Conservation (phyloP, 73 alveolate species). For the Paramecium caudatum region DNA sequence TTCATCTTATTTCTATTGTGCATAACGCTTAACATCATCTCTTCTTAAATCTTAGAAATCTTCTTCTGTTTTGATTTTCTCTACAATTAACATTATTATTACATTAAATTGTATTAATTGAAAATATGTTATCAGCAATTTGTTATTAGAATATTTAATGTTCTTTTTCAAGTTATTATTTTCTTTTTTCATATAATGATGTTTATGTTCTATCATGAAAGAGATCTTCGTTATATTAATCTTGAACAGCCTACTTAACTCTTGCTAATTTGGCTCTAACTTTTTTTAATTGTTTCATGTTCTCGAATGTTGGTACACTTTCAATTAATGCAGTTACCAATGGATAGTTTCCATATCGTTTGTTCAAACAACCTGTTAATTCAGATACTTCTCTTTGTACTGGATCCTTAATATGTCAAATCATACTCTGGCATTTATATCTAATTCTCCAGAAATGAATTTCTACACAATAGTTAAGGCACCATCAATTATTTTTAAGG, state of each 20-base stretch:
- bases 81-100: not conserved
- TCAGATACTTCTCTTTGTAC: constrained; percentile 21
- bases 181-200: constrained; percentile 58
- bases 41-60: constrained; percentile 65
- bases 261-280: constrained; percentile 6
- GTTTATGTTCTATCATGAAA: constrained; percentile 62
- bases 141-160: constrained; percentile 31
- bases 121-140: constrained; percentile 28
- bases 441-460: constrained; percentile 60
- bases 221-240: constrained; percentile 56
- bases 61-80: constrained; percentile 32
- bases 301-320: constrained; percentile 64
- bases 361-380: constrained; percentile 46
- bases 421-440: constrained; percentile 6
- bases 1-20: constrained; percentile 45
- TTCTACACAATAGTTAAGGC: constrained; percentile 54
- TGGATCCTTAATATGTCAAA: not conserved
- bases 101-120: constrained; percentile 21
- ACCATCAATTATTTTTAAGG: constrained; percentile 23
- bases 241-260: constrained; percentile 8
- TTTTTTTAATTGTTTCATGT: constrained; percentile 53
- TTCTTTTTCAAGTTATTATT: constrained; percentile 20
- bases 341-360: constrained; percentile 49
- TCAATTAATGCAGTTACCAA: constrained; percentile 62
- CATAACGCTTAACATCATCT: constrained; percentile 13